Conservation (phyloP, 2,329 filamentous ascomycete genomes). For the Aureobasidium sp. region DNA sequence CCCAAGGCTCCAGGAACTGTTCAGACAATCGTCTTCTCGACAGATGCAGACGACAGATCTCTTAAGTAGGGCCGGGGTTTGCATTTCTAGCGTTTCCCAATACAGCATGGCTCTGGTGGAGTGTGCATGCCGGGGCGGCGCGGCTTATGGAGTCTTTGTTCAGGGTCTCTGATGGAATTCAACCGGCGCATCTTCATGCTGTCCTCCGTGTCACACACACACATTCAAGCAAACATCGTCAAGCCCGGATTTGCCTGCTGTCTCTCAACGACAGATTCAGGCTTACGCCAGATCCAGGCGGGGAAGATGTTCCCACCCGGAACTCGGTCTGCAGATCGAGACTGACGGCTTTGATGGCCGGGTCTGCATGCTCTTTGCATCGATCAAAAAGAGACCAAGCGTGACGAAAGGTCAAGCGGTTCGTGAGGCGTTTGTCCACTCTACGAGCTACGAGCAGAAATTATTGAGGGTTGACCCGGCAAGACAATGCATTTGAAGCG, state of each 20-base stretch:
- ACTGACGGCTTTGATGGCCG: not conserved
- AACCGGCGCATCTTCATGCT: not conserved
- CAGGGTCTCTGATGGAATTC: not conserved
- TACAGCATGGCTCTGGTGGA: not conserved
- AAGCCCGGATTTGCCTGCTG: not conserved
- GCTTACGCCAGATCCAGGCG: conserved; percentile 4
- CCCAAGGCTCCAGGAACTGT: not conserved
- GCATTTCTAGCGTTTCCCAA: not conserved
- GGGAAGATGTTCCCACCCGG: not conserved
- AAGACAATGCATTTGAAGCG: not conserved
- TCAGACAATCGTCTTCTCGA: not conserved
- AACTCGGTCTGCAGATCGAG: conserved; percentile 4
- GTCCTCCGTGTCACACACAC: not conserved
- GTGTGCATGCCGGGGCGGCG: not conserved
- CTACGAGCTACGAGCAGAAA: not conserved
- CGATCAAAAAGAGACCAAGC: not conserved
- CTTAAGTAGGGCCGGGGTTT: not conserved
- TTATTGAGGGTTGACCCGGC: not conserved
- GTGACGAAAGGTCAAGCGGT: not conserved
- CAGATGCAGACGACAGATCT: conserved; percentile 4
- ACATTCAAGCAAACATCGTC: not conserved
- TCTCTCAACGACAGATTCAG: conserved; percentile 7
- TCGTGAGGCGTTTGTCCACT: not conserved
- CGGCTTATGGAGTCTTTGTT: not conserved
- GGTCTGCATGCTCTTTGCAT: not conserved